These are phyloP conservation scores for Penicillium roqueforti DNA, from an alignment of 495 filamentous ascomycete genomes.

Conservation along the genomic window DNA sequence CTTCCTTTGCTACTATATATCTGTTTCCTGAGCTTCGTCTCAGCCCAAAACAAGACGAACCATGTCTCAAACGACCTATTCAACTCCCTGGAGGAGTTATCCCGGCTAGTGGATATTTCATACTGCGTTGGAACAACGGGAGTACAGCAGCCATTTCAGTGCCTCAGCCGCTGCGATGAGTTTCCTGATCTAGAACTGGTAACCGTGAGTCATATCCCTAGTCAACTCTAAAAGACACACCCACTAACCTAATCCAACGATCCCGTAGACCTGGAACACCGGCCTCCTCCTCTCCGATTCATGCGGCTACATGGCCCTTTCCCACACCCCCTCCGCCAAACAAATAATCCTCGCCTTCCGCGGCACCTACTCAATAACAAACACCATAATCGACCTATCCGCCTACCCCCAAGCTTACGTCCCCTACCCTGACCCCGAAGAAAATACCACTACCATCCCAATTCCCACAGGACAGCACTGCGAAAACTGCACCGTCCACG, in stretches of 20 bases:
- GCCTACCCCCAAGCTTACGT: constrained; percentile 85
- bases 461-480: constrained; percentile 42
- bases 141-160: constrained; percentile 75
- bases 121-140: constrained; percentile 93
- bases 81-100: constrained; percentile 74
- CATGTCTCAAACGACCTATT: constrained; percentile 63
- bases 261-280: constrained; percentile 74
- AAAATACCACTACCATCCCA: constrained; percentile 15
- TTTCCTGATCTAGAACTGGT: constrained; percentile 76
- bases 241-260: not conserved
- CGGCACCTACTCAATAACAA: constrained; percentile 88
- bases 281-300: constrained; percentile 82
- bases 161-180: constrained; percentile 75
- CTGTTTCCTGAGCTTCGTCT: not conserved
- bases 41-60: constrained; percentile 11
- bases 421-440: constrained; percentile 59
- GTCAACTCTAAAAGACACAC: too few relatives aligned
- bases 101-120: constrained; percentile 86
- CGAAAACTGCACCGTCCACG: constrained; percentile 83
- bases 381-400: constrained; percentile 83
- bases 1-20: constrained; percentile 2
- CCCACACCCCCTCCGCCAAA: constrained; percentile 55
- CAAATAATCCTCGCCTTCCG: constrained; percentile 89
- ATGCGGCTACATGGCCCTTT: constrained; percentile 89
- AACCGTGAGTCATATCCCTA: constrained; percentile 51